Base-by-base conservation (phyloP, 768 basidiomycete genomes). In the Boletus subcaerulescens region DNA sequence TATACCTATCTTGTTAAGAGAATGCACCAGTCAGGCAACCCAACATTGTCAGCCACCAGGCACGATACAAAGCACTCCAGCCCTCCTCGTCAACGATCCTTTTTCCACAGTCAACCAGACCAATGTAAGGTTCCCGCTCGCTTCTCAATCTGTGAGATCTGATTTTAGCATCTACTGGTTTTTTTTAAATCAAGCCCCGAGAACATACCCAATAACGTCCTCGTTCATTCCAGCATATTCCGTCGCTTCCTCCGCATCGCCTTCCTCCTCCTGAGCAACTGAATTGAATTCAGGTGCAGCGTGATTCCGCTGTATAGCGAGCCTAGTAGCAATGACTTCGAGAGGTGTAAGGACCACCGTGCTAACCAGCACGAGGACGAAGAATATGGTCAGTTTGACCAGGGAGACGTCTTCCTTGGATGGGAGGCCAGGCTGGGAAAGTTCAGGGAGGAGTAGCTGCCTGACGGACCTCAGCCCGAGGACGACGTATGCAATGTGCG, bases 241-340 rank as follows among this genome's bases (percentile, higher is more conserved):
- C 6, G 74, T 70, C 2, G 74, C 72, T 44, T 82, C 80, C 53
- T 89, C 80, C 3, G 73, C 74, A 60, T 87, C 85, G 7, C 81
- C 83, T 39, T 86, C 85, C 17, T 82, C 82, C 60, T 92, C 89
- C 64, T 90, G 87, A 4, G 83, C 73, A 31, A 89, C 82, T 1
- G 88, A 85, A 58, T 89, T 87, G 64, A 82, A 89, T 52, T 87
- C 88, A 6, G 84, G 73, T 15, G 86, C 84, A 8, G 86, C 83
- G 59, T 92, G 90, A 59, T 93, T 93, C 50, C 91, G 82, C 64
- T 93, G 91, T 52, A 93, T 87, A 18, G 90, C 87, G 6, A 93
- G 79, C 46, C 90, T 77, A 14, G 86, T 88, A 14, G 83, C 71
- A 46, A 93, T 86, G 29, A 93, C 90, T 65, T 93, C 91, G 26